phyloP scores from a whole-genome alignment of 73 alveolate species.

The Paraurostyla sp. region DNA sequence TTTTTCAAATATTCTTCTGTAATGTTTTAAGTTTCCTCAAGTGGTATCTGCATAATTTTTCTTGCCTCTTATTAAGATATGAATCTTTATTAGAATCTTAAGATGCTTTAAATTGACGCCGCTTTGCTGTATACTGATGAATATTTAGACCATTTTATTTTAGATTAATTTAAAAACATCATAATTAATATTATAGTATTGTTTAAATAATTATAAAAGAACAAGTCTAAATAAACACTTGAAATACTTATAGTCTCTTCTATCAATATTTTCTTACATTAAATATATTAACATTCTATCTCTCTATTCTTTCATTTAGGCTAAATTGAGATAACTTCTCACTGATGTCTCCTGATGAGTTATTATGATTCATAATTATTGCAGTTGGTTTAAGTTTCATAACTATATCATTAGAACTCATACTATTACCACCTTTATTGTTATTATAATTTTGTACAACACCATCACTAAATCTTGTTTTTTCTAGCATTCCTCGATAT shows the following conservation, averaged over 20 bases:
- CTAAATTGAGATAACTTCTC: neutral
- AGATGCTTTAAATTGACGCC: no score
- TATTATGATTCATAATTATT: conserved; percentile 15
- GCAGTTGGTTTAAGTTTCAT: conserved; percentile 4
- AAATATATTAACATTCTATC: neutral
- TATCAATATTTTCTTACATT: conserved; percentile 26
- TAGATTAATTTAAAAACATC: no score
- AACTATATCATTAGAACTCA: neutral
- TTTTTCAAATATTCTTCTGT: conserved; percentile 46
- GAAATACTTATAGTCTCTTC: neutral
- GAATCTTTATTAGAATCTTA: neutral
- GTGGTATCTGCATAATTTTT: conserved; percentile 49
- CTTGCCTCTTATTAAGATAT: conserved; percentile 32
- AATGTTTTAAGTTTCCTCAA: neutral
- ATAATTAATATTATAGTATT: no score
- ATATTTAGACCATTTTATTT: no score
- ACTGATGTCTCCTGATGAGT: neutral
- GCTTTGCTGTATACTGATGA: no score
- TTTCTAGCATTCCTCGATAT: neutral
- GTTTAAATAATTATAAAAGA: no score
- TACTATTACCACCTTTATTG: no score
- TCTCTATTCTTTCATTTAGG: neutral
- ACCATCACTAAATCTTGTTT: neutral
- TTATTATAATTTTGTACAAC: no score
- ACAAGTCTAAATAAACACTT: no score